Evolutionary conservation across 2,329 filamentous ascomycete genomes (phyloP).

Genomic region (Aspergillus quadrilineatus): DNA sequence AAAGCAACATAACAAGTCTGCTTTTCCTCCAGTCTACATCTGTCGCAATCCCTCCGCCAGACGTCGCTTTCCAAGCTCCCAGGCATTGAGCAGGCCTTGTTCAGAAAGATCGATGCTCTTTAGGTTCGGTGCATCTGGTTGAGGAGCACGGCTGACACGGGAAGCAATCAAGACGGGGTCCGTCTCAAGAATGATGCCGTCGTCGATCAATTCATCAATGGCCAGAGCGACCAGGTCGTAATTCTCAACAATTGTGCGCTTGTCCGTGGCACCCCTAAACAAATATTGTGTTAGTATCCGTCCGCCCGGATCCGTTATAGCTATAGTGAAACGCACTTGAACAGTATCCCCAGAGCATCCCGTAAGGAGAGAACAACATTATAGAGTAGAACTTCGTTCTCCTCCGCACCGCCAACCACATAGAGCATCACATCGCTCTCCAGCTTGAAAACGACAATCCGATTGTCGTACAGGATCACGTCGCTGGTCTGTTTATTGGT

Average conservation of each 20-base stretch:
- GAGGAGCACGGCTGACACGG: conserved; percentile 86
- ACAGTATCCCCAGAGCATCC: conserved; percentile 83
- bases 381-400: conserved; percentile 97
- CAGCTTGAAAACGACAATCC: conserved; percentile 95
- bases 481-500: conserved; percentile 93
- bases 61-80: conserved; percentile 90
- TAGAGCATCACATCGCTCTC: conserved; percentile 97
- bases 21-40: conserved; percentile 27
- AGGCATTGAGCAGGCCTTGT: conserved; percentile 89
- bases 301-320: neutral
- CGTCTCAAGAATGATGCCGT: conserved; percentile 95
- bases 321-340: conserved; percentile 65
- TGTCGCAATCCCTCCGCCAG: conserved; percentile 83
- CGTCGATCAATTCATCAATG: conserved; percentile 92
- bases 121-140: conserved; percentile 81
- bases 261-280: conserved; percentile 85
- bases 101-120: conserved; percentile 95
- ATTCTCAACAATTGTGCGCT: conserved; percentile 96
- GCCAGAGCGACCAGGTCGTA: conserved; percentile 93
- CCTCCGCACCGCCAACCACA: conserved; percentile 83
- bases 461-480: conserved; percentile 96
- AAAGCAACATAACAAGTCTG: conserved; percentile 7
- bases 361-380: conserved; percentile 89
- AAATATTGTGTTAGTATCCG: conserved; percentile 18
- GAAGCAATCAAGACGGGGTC: conserved; percentile 92